Conservation (phyloP, 1,284 basidiomycete species). For the Ustilago vetiveriae region DNA sequence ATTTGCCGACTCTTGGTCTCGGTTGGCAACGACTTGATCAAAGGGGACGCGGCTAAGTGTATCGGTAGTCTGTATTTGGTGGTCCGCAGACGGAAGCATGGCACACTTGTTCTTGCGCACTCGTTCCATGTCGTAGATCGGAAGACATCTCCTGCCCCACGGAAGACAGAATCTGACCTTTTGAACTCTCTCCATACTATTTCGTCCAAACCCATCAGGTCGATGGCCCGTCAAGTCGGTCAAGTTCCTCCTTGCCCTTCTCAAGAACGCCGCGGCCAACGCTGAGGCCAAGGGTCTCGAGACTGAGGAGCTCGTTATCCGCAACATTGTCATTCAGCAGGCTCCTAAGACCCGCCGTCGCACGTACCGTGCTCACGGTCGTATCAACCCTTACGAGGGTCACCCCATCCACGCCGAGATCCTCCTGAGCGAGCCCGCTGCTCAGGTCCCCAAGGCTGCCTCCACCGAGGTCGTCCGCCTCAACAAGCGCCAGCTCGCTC, state of each 20-base stretch:
- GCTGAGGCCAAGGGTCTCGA: conserved; percentile 97
- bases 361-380: conserved; percentile 98
- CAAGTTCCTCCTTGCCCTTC: conserved; percentile 89
- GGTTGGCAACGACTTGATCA: no score
- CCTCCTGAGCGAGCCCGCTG: conserved; percentile 60
- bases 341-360: conserved; percentile 99
- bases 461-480: conserved; percentile 49
- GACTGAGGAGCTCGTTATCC: conserved; percentile 89
- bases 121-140: neutral
- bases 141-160: no score
- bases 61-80: no score
- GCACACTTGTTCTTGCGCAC: no score
- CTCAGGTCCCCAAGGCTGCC: conserved; percentile 64
- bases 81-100: no score
- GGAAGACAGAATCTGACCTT: conserved; percentile 21
- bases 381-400: conserved; percentile 77
- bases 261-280: conserved; percentile 99
- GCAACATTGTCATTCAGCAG: conserved; percentile 98
- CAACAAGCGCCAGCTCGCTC: conserved; percentile 66
- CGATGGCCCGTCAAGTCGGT: conserved; percentile 99
- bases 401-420: conserved; percentile 93
- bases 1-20: no score
- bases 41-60: no score
- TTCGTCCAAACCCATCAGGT: conserved; percentile 68
- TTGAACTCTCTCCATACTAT: neutral